Evolutionary conservation across 1,139 yeast species (phyloP), one percentile per base, ranked within the genome.

Genomic region (Ogataea hybrid): DNA sequence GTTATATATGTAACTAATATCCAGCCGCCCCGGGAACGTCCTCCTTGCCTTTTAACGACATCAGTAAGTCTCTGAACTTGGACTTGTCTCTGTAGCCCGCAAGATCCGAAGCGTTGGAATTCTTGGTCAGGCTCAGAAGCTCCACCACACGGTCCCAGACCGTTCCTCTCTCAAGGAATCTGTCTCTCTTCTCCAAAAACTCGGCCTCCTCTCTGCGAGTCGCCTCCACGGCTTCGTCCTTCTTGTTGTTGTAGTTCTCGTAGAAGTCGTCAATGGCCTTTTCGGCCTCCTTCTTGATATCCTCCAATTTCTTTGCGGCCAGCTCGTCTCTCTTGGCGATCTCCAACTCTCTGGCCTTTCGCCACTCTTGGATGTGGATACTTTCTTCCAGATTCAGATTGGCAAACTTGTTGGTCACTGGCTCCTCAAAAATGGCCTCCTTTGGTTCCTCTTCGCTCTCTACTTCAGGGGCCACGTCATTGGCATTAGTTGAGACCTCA

Each of bases 251-350:
- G 73, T 94, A 94, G 61, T 84, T 84, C 55, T 89, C 96, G 66
- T 94, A 94, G 67, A 92, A 92, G 53, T 87, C 96, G 63, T 92
- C 97, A 58, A 90, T 81, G 41, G 92, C 82, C 61, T 81, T 79
- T 58, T 81, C 79, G n/a, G 98, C 98, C 50, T 83, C 82, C 37
- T 77, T 74, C 43, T 84, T 74, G 46, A 88, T 75, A 48, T 83
- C 90, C 35, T 72, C 70, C 62, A 85, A 79, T 61, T 80, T 86
- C 52, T 77, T 70, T 15, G 70, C 70, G 54, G 86, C 84, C 50
- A 79, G 78, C 52, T 77, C 81, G 61, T 94, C 98, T 62, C 96
- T 79, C 59, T 87, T 80, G 44, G 75, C 73, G 50, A 94, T 84
- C 61, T 90, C 97, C 48, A 83, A 71, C 42, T 81, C 86, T 58